Percentiles rank a stretch among this genome's conserved stretches.
Evolutionary conservation across 192 early-diverging fungal species (phyloP).

Genomic region (Coemansia sp.): DNA sequence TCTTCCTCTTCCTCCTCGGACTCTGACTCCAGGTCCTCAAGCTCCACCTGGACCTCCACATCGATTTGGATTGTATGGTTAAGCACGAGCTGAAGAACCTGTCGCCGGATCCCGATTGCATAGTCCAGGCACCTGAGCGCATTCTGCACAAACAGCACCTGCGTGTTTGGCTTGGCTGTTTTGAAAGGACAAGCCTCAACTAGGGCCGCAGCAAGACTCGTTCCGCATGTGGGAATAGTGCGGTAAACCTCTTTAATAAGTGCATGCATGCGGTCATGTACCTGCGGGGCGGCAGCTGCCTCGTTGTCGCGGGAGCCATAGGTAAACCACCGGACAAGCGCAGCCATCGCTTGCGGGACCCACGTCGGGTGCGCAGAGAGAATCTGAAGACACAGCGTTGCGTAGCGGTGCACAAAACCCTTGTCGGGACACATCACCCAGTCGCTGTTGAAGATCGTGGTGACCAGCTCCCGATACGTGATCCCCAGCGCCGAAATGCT

Average conservation of each 20-base stretch:
- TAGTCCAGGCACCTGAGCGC: slow-evolving; percentile 76
- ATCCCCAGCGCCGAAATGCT: slow-evolving; percentile 32
- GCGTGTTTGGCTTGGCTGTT: slow-evolving; percentile 21
- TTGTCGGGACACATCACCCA: slow-evolving; percentile 30
- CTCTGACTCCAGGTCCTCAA: slow-evolving; percentile 75
- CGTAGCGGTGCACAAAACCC: slow-evolving; percentile 35
- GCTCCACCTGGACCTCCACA: slow-evolving; percentile 86
- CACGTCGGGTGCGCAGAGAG: slow-evolving; percentile 40
- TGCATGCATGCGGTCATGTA: slow-evolving; percentile 25
- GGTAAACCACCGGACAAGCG: slow-evolving; percentile 39
- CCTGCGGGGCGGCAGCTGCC: slow-evolving; percentile 11
- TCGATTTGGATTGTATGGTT: slow-evolving; percentile 90
- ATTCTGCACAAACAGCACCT: slow-evolving; percentile 62
- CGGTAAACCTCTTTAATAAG: slow-evolving; percentile 34
- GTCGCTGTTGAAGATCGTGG: slow-evolving; percentile 39
- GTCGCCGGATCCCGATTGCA: slow-evolving; percentile 65
- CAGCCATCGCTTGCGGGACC: slow-evolving; percentile 34
- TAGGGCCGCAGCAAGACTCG: slow-evolving; percentile 30
- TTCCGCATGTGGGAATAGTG: slow-evolving; percentile 38
- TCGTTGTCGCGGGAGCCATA: slow-evolving; percentile 25
- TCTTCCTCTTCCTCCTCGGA: slow-evolving; percentile 42
- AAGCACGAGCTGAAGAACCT: slow-evolving; percentile 72
- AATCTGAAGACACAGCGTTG: slow-evolving; percentile 38
- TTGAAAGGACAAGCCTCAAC: slow-evolving; percentile 26
- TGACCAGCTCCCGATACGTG: slow-evolving; percentile 34